Base-by-base conservation (phyloP, 495 filamentous ascomycete genomes). In the Jackrogersella multiformis region DNA sequence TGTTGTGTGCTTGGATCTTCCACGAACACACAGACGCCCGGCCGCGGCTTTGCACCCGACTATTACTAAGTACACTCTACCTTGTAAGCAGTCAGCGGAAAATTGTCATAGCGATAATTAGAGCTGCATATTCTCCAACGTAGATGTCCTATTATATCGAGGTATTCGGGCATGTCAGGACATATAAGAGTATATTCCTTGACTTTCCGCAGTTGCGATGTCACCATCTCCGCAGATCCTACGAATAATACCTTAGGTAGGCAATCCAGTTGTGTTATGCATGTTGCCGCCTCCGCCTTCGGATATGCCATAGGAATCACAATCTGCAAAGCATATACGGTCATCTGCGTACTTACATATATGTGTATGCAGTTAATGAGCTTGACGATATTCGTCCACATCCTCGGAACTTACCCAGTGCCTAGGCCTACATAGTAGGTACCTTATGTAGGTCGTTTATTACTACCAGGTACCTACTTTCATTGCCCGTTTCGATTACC, bases 211-310 rank as follows among this genome's bases (percentile, higher is more conserved):
- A 36, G 42, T 66, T 52, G 18, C 56, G 52, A 70, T 66, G 61
- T 44, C 12, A 66, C 67, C 67, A 26, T 61, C 67, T 70, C 36
- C 53, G 67, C 61, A 66, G 56, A 70, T 70, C 67, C n/a, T n/a
- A n/a, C n/a, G n/a, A n/a, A n/a, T n/a, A n/a, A n/a, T n/a, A n/a
- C n/a, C n/a, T n/a, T 30, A 30, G 26, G 26, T 30, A 30, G 3
- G 26, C 7, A 30, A 48, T 62, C 44, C 52, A 52, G 34, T 9
- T 30, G 26, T 30, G 26, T 39, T 38, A 58, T 35, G 48, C 48
- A 52, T 9, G 48, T 36, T 18, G 28, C 6, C 49, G 9, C 16
- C 32, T 26, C 49, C 49, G 16, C 30, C 49, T 23, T 35, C 18
- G 49, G 18, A 12, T 53, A 53, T 53, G 46, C 8, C 8, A 30